A percentile compares a stretch with the other conserved stretches of the same genome.
phyloP scores from a whole-genome alignment of 1,139 yeast species.

The Geotrichum aggregatum region DNA sequence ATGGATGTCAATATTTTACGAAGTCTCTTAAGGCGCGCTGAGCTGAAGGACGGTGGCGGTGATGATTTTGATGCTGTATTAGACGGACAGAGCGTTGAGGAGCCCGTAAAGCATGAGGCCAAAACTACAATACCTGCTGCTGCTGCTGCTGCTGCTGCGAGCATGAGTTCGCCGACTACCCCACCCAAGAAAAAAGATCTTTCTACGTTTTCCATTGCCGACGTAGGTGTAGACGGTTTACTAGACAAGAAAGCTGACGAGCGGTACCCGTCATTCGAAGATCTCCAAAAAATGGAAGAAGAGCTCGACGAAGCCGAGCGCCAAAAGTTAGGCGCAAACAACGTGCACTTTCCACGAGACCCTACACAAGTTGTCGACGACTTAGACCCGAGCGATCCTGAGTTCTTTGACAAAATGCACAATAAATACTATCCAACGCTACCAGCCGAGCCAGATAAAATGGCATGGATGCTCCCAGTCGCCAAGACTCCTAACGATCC shows the following conservation, averaged over 20 bases:
- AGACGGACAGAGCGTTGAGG: conserved; percentile 37
- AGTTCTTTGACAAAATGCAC: conserved; percentile 72
- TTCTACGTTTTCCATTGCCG: conserved; percentile 16
- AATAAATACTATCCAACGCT: conserved; percentile 85
- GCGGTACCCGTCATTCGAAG: conserved; percentile 21
- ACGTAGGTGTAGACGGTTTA: conserved; percentile 20
- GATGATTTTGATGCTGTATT: conserved; percentile 53
- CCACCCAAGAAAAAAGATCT: background rate
- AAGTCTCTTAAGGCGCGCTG: conserved; percentile 43
- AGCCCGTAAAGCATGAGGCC: background rate
- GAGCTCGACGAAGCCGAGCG: conserved; percentile 15
- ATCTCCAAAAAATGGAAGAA: conserved; percentile 15
- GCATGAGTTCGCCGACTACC: conserved; percentile 14
- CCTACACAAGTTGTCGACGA: conserved; percentile 15
- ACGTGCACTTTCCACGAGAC: conserved; percentile 18
- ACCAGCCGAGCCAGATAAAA: conserved; percentile 72
- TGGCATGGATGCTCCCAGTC: conserved; percentile 73
- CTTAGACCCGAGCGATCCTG: conserved; percentile 50
- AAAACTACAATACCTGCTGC: conserved; percentile 19
- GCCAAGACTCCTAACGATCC: conserved; percentile 36
- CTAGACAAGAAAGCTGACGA: conserved; percentile 11
- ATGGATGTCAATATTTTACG: conserved; percentile 68
- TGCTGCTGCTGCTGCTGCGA: conserved; percentile 22
- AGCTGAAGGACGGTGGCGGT: conserved; percentile 27
- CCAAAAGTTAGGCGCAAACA: conserved; percentile 6